Conservation (phyloP, 305 asterid genomes). For the Rubia occidens region DNA sequence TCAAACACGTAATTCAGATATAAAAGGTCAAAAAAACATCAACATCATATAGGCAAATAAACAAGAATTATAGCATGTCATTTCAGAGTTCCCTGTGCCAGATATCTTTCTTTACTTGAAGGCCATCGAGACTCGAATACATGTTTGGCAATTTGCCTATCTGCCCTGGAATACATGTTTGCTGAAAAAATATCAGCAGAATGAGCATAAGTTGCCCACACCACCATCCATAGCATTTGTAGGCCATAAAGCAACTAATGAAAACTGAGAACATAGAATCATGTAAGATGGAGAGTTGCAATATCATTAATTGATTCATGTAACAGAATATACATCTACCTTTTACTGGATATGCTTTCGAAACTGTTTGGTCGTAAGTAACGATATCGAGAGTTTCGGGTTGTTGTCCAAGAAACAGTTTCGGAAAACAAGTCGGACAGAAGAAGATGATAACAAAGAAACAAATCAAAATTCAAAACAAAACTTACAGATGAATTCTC, state of each 20-base stretch:
- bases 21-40: background rate
- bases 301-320: background rate
- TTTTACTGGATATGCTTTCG: slow-evolving; percentile 40
- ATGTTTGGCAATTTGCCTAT: slow-evolving; percentile 47
- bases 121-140: slow-evolving; percentile 95
- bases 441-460: background rate
- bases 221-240: no score
- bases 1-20: background rate
- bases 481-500: slow-evolving; percentile 62
- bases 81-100: slow-evolving; percentile 61
- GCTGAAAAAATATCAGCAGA: no score
- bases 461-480: background rate
- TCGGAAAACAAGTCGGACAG: background rate
- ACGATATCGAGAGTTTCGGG: slow-evolving; percentile 73
- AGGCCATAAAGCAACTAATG: no score
- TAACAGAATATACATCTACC: slow-evolving; percentile 36
- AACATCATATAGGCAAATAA: background rate
- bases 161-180: slow-evolving; percentile 12
- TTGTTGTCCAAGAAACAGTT: slow-evolving; percentile 29
- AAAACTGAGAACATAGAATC: no score
- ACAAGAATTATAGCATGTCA: slow-evolving; percentile 20
- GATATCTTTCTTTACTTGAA: slow-evolving; percentile 38
- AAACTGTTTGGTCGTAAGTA: slow-evolving; percentile 62
- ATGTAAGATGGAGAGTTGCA: no score
- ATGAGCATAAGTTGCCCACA: no score